phyloP scores from a whole-genome alignment of 2,329 filamentous ascomycete species.

The Talaromyces funiculosus region DNA sequence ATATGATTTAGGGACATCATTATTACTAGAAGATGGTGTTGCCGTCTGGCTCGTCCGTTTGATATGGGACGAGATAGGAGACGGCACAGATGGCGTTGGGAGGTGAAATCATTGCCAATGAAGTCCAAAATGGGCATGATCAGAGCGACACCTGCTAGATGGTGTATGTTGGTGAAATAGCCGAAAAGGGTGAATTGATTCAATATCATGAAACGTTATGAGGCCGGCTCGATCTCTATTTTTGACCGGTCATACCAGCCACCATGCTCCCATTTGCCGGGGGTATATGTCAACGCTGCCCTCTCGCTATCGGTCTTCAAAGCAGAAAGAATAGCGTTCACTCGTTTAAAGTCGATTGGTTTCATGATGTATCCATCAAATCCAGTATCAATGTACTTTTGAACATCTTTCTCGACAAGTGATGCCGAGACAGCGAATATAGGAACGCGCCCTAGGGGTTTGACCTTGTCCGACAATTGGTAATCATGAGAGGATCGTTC shows the following conservation, averaged over 20 bases:
- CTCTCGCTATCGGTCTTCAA: constrained; percentile 59
- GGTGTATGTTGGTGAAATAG: neutral
- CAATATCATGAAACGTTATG: neutral
- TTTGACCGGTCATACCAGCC: constrained; percentile 63
- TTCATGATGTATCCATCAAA: constrained; percentile 92
- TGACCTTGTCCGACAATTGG: constrained; percentile 55
- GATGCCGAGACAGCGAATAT: constrained; percentile 86
- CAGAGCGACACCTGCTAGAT: neutral
- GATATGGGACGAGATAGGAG: neutral
- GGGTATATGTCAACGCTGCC: constrained; percentile 59
- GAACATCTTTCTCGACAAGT: constrained; percentile 62
- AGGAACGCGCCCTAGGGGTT: constrained; percentile 61
- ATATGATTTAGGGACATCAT: neutral
- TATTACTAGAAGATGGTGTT: neutral
- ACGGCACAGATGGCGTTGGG: neutral
- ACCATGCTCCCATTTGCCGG: constrained; percentile 75
- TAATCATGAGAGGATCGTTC: constrained; percentile 53
- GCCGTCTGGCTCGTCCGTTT: neutral
- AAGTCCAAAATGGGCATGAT: neutral
- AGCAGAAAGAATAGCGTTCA: constrained; percentile 63
- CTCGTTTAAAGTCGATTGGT: constrained; percentile 72
- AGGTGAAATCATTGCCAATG: neutral
- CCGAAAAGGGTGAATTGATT: neutral
- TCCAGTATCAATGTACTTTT: constrained; percentile 67
- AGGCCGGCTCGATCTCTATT: neutral